A percentile compares a stretch with the other conserved stretches of the same genome.
Evolutionary conservation across 1,284 basidiomycete genomes (phyloP).

Genomic region (Papiliotrema flavescens): DNA sequence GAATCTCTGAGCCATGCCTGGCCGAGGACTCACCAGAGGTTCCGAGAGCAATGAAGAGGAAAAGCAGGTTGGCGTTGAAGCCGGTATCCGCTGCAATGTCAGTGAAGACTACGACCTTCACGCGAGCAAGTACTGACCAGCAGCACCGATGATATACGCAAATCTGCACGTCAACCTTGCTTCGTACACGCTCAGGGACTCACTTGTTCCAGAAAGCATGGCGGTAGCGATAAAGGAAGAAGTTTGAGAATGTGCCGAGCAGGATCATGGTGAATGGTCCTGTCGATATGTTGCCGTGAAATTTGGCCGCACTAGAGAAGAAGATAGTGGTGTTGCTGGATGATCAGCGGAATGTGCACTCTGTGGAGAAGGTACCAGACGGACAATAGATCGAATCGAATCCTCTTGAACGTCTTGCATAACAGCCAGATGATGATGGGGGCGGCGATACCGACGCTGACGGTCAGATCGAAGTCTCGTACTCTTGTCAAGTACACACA

Average conservation of each 20-base stretch:
- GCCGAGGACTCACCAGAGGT: slow-evolving; percentile 12
- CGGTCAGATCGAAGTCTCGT: not conserved
- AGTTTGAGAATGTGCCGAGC: slow-evolving; percentile 17
- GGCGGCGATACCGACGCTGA: slow-evolving; percentile 12
- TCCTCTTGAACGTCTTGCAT: slow-evolving; percentile 15
- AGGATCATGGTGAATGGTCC: slow-evolving; percentile 19
- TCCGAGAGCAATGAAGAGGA: slow-evolving; percentile 20
- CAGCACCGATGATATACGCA: too few relatives aligned
- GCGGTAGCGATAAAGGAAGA: slow-evolving; percentile 17
- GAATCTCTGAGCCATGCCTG: not conserved
- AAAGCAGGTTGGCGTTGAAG: slow-evolving; percentile 18
- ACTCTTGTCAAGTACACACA: slow-evolving; percentile 2
- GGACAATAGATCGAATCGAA: slow-evolving; percentile 15
- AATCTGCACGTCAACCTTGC: too few relatives aligned
- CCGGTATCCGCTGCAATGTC: slow-evolving; percentile 11
- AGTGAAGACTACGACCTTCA: not conserved
- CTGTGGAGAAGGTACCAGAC: not conserved
- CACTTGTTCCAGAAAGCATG: slow-evolving; percentile 16
- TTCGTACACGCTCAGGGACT: slow-evolving; percentile 1
- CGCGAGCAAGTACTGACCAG: too few relatives aligned
- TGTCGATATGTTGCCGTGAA: slow-evolving; percentile 17
- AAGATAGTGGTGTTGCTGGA: slow-evolving; percentile 20
- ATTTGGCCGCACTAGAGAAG: slow-evolving; percentile 13
- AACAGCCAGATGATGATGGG: slow-evolving; percentile 16
- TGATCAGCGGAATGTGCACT: too few relatives aligned